A percentile compares a stretch with the other conserved stretches of the same genome.
Conservation (phyloP, 208 protist species). For the Leishmania lainsoni region DNA sequence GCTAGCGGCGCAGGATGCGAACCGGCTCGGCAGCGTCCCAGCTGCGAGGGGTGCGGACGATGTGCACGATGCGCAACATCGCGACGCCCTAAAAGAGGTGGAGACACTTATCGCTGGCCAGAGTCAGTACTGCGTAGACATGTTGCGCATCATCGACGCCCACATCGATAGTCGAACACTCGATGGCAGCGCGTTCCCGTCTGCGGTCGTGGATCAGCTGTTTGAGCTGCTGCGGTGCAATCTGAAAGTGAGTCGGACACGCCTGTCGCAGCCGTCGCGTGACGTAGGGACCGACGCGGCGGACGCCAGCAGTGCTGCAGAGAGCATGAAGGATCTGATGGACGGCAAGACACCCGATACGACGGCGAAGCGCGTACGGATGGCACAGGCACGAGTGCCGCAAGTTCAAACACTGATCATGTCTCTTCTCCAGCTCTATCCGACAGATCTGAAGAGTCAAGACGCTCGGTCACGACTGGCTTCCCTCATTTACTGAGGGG, state of each 20-base stretch:
- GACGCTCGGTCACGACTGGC: conserved; percentile 64
- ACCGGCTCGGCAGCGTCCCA: conserved; percentile 27
- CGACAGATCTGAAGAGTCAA: conserved; percentile 63
- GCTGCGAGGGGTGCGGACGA: conserved; percentile 28
- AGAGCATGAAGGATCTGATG: conserved; percentile 11
- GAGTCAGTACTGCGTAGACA: conserved; percentile 33
- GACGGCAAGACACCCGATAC: conserved; percentile 27
- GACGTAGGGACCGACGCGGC: neutral
- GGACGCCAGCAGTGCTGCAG: neutral
- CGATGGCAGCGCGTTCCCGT: conserved; percentile 42
- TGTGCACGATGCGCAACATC: conserved; percentile 2
- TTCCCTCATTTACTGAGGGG: conserved; percentile 67
- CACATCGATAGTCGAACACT: conserved; percentile 51
- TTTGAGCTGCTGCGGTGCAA: conserved; percentile 43
- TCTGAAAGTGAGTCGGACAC: conserved; percentile 26
- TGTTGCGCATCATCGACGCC: conserved; percentile 50
- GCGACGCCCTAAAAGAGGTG: conserved; percentile 35
- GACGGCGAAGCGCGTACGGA: conserved; percentile 31
- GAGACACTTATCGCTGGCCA: conserved; percentile 32
- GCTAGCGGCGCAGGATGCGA: conserved; percentile 35
- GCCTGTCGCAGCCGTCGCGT: neutral
- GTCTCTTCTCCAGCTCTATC: conserved; percentile 66
- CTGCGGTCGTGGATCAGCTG: conserved; percentile 41
- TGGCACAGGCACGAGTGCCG: conserved; percentile 40
- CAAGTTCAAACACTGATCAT: conserved; percentile 69